A percentile compares a stretch with the other conserved stretches of the same genome.
phyloP scores from a whole-genome alignment of 257 asterid genomes.

The Solanum commersonii region DNA sequence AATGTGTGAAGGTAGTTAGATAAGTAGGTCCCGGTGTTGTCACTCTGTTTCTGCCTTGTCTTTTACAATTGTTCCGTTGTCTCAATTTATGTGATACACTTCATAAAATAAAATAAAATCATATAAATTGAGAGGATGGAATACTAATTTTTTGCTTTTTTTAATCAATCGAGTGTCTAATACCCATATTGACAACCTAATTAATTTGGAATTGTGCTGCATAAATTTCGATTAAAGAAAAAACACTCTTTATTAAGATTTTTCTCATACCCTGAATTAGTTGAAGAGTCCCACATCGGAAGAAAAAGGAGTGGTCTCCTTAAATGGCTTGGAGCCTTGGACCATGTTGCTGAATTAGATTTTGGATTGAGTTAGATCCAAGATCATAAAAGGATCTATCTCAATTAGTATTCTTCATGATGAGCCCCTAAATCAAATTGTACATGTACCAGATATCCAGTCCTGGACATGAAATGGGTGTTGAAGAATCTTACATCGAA shows the following conservation, averaged over 20 bases:
- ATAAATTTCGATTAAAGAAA: no score
- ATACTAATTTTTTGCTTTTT: no score
- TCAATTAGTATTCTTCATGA: background rate
- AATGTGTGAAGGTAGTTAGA: constrained; percentile 57
- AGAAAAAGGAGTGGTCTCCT: background rate
- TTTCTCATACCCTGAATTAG: no score
- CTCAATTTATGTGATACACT: background rate
- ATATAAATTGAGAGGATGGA: no score
- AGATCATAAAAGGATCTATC: background rate
- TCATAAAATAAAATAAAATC: no score
- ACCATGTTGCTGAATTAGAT: background rate
- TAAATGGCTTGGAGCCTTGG: no score
- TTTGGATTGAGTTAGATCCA: background rate
- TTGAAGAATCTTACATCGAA: background rate
- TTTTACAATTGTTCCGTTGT: rapidly evolving
- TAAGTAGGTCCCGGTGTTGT: constrained; percentile 40
- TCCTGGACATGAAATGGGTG: background rate
- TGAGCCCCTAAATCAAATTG: background rate
- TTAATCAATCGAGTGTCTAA: background rate
- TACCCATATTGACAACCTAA: background rate
- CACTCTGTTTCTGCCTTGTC: background rate
- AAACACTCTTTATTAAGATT: background rate
- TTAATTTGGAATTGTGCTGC: no score
- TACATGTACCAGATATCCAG: rapidly evolving
- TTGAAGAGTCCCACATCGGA: background rate